Conservation (phyloP, 306 rosid genomes). For the Abrus pulchellus region DNA sequence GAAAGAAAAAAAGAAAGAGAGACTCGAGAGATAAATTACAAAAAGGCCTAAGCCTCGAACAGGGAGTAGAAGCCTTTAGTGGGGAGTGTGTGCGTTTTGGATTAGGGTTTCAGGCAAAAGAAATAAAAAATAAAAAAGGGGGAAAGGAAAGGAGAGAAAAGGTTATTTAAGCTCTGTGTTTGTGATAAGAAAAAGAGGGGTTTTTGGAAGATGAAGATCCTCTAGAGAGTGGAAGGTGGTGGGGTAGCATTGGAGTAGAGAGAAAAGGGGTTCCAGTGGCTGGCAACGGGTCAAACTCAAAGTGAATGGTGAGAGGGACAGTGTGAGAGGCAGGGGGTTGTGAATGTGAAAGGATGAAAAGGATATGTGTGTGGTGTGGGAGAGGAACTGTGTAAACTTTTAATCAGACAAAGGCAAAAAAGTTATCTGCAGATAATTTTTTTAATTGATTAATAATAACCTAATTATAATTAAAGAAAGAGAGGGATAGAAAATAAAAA, state of each 20-base stretch:
- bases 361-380: slow-evolving; percentile 37
- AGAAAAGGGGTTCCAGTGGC: slow-evolving; percentile 68
- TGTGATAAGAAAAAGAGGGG: slow-evolving; percentile 53
- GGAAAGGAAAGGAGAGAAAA: slow-evolving; percentile 45
- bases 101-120: slow-evolving; percentile 64
- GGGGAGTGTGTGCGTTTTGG: background rate
- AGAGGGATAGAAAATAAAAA: slow-evolving; percentile 2
- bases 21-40: slow-evolving; percentile 45
- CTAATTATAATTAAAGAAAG: background rate
- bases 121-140: background rate
- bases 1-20: slow-evolving; percentile 3
- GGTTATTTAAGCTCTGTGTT: slow-evolving; percentile 47
- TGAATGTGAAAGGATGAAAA: slow-evolving; percentile 65
- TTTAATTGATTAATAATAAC: background rate
- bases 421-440: background rate
- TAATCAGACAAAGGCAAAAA: slow-evolving; percentile 28
- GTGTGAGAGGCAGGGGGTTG: slow-evolving; percentile 44
- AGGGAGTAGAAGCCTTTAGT: slow-evolving; percentile 15
- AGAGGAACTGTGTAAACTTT: slow-evolving; percentile 33
- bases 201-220: slow-evolving; percentile 51
- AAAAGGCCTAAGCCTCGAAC: slow-evolving; percentile 45
- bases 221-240: slow-evolving; percentile 55
- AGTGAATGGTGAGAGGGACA: slow-evolving; percentile 64
- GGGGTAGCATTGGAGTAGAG: slow-evolving; percentile 73
- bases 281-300: slow-evolving; percentile 97